These are phyloP conservation scores for Colletotrichum tamarilloi DNA, from an alignment of 2,329 filamentous ascomycete species.

Conservation along the genomic window DNA sequence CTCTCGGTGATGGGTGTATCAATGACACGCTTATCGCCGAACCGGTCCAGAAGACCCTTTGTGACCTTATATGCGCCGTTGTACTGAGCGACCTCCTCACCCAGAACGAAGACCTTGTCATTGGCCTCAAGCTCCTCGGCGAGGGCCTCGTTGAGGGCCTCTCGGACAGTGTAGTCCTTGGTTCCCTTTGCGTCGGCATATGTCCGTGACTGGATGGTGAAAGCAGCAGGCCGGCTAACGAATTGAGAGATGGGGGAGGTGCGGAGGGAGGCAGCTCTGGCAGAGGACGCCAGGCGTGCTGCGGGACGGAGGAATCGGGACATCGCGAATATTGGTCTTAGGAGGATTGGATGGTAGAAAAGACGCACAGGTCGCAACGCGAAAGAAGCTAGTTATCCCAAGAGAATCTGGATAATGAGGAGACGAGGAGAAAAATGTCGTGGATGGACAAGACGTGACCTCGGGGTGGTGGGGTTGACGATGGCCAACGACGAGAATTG, in stretches of 20 bases:
- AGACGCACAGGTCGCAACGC: constrained; percentile 19
- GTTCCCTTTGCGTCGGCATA: constrained; percentile 69
- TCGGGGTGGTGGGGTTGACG: constrained; percentile 24
- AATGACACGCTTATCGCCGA: constrained; percentile 97
- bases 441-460: constrained; percentile 11
- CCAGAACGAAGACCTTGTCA: constrained; percentile 93
- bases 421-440: background rate
- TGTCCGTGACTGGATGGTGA: constrained; percentile 61
- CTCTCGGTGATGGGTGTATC: constrained; percentile 99
- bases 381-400: constrained; percentile 8
- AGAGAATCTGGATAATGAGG: background rate
- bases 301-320: constrained; percentile 64
- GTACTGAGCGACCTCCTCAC: constrained; percentile 99
- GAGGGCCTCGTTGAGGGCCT: constrained; percentile 97
- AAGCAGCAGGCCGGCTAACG: constrained; percentile 47
- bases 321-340: constrained; percentile 47
- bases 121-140: constrained; percentile 96
- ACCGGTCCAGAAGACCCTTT: constrained; percentile 95
- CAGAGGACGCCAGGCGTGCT: constrained; percentile 58
- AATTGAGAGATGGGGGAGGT: constrained; percentile 50
- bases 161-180: constrained; percentile 97
- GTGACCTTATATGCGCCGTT: constrained; percentile 99
- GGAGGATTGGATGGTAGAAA: background rate
- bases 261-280: constrained; percentile 49
- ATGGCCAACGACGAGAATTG: constrained; percentile 34